These are phyloP conservation scores for Fusarium cicatricum DNA, from an alignment of 2,329 filamentous ascomycete species.

Conservation along the genomic window DNA sequence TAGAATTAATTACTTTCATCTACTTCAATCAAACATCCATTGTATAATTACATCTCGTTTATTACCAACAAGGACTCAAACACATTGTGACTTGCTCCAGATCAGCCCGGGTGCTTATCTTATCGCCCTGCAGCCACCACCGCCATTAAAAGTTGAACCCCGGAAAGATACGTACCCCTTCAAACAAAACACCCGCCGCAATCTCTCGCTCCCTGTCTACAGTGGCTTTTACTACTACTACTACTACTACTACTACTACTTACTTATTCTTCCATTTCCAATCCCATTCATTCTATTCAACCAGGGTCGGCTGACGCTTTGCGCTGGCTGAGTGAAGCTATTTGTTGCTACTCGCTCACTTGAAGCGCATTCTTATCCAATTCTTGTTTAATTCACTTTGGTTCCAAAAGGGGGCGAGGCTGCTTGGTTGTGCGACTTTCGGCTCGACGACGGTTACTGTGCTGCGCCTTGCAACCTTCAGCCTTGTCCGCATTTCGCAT, in stretches of 20 bases:
- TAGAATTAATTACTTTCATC: too few relatives aligned
- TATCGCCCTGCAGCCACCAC: conserved; percentile 35
- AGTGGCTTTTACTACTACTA: conserved; percentile 24
- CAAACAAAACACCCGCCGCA: conserved; percentile 8
- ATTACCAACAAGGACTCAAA: too few relatives aligned
- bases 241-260: too few relatives aligned
- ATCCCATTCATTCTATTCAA: conserved; percentile 14
- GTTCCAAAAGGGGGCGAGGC: not conserved
- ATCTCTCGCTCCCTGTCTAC: conserved; percentile 30
- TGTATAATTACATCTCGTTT: too few relatives aligned
- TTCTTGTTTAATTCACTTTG: not conserved
- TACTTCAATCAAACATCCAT: too few relatives aligned
- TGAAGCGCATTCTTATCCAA: not conserved
- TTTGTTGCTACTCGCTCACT: not conserved
- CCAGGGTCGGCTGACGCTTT: not conserved
- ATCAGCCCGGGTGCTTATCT: conserved; percentile 23
- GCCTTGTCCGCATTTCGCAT: conserved; percentile 20
- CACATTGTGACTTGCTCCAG: not conserved
- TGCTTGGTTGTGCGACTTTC: conserved; percentile 26
- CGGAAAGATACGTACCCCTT: conserved; percentile 19
- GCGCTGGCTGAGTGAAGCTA: not conserved
- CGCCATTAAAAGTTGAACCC: too few relatives aligned
- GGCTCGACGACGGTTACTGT: conserved; percentile 4
- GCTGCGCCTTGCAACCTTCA: conserved; percentile 21
- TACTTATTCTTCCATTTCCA: conserved; percentile 25